A percentile compares a stretch with the other conserved stretches of the same genome.
Conservation (phyloP, 306 rosid genomes). For the Nissolia schottii region DNA sequence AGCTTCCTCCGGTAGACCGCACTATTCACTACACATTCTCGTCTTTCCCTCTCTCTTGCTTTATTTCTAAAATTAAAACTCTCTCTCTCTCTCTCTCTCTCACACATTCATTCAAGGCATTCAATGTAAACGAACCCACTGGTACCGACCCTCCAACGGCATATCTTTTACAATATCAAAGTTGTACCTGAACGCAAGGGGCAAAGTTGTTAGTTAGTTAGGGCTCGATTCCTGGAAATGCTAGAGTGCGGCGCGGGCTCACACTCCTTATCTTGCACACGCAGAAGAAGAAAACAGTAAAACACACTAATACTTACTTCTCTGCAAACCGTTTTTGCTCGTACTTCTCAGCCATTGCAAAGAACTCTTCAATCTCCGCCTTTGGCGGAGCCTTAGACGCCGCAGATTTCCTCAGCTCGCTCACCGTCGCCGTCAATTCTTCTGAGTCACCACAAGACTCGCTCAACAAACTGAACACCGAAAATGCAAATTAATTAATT, state of each 20-base stretch:
- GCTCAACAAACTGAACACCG: conserved; percentile 32
- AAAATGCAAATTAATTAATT: too few species aligned
- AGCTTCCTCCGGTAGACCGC: conserved; percentile 10
- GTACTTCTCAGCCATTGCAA: conserved; percentile 65
- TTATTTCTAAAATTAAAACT: neutral
- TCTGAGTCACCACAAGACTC: conserved; percentile 46
- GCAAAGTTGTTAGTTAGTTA: conserved; percentile 58
- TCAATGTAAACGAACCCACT: conserved; percentile 81
- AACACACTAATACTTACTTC: conserved; percentile 50
- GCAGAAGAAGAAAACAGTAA: neutral
- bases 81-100: neutral
- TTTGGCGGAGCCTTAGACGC: conserved; percentile 35
- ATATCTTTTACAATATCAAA: conserved; percentile 70
- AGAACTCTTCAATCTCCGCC: conserved; percentile 78
- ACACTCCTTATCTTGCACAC: conserved; percentile 41
- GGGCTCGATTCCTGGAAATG: conserved; percentile 21
- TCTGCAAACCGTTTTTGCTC: conserved; percentile 68
- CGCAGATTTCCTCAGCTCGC: neutral
- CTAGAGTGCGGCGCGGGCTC: conserved; percentile 40
- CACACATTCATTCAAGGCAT: conserved; percentile 31
- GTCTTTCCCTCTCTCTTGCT: neutral
- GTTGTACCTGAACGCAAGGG: conserved; percentile 72
- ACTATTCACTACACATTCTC: conserved; percentile 5
- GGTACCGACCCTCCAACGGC: conserved; percentile 90
- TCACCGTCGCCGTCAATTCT: conserved; percentile 19